These are phyloP conservation scores for Eurotiales sp. DNA, from an alignment of 2,329 filamentous ascomycete genomes.

Conservation along the genomic window DNA sequence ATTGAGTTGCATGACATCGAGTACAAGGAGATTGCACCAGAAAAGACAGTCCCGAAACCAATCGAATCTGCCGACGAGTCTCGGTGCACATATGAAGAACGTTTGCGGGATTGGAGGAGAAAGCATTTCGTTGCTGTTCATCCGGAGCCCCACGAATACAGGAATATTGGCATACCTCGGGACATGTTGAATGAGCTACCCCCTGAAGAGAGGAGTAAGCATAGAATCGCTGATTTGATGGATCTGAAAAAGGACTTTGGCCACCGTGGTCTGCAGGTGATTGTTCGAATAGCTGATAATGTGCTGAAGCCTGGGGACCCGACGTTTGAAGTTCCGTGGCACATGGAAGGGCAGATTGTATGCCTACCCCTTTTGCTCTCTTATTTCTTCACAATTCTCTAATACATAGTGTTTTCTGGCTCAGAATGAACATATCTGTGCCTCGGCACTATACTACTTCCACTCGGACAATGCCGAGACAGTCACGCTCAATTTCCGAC, in stretches of 20 bases:
- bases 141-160: conserved; percentile 26
- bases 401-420: too few species aligned
- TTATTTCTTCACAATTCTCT: not conserved
- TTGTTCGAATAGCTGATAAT: conserved; percentile 60
- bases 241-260: conserved; percentile 35
- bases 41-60: conserved; percentile 9
- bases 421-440: conserved; percentile 61
- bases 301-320: conserved; percentile 58
- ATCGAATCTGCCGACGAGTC: conserved; percentile 19
- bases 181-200: conserved; percentile 27
- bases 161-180: conserved; percentile 29
- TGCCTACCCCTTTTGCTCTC: conserved; percentile 4
- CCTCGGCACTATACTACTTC: conserved; percentile 61
- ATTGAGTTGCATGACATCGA: conserved; percentile 29
- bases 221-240: conserved; percentile 26
- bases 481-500: conserved; percentile 51
- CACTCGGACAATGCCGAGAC: conserved; percentile 58
- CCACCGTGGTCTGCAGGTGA: conserved; percentile 54
- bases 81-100: conserved; percentile 21
- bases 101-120: conserved; percentile 24
- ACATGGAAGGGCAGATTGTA: conserved; percentile 48
- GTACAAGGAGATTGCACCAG: conserved; percentile 23
- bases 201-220: conserved; percentile 21
- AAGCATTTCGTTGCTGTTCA: conserved; percentile 22
- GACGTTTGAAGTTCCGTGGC: conserved; percentile 45